Evolutionary conservation across 129 eudicot species (phyloP), one percentile per base, ranked within the genome.

Genomic region (Heracleum sosnowskyi): DNA sequence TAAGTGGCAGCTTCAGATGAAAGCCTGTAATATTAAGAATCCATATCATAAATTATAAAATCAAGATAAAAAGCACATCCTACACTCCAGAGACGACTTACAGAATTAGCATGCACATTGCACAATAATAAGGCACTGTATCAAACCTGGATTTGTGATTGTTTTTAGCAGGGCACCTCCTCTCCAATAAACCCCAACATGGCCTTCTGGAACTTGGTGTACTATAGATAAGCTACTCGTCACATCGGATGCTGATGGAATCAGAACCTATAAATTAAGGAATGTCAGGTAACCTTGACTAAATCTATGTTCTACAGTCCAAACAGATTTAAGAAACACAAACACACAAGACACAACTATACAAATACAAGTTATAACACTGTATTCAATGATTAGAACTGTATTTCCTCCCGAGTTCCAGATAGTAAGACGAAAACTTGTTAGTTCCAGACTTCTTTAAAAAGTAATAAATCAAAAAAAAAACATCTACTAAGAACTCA

Each of bases 201-300:
- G 98, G 79, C 98, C 97, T 88, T 94, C 96, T 78, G 98, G 98
- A 47, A 91, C 96, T 90, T 94, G 98, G 79, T 94, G 98, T 57
- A 94, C 76, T 49, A 90, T 47, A 45, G 97, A 82, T 45, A 91
- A 84, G 84, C 91, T 91, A 80, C 78, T 90, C 77, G 83, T 80
- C 51, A 81, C 20, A 78, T 81, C 78, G 71, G 92, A 84, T 12
- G 89, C 51, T 13, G 97, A 84, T 44, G 92, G 91, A 79, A 89
- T 40, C 83, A 93, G 9, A 79, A 89, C 84, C 98, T 93, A 81
- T 22, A 82, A 10, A 76, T 76, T 22, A 18, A 47, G 12, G 49
- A 20, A 68, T 53, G 81, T 70, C 46, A 77, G 18, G 35, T 17
- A 69, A 69, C 49, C 28, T n/a, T 35, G 57, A 31, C 39, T 44